These are phyloP conservation scores for Lipomyces yarrowii DNA, from an alignment of 1,139 yeast genomes.

Conservation along the genomic window DNA sequence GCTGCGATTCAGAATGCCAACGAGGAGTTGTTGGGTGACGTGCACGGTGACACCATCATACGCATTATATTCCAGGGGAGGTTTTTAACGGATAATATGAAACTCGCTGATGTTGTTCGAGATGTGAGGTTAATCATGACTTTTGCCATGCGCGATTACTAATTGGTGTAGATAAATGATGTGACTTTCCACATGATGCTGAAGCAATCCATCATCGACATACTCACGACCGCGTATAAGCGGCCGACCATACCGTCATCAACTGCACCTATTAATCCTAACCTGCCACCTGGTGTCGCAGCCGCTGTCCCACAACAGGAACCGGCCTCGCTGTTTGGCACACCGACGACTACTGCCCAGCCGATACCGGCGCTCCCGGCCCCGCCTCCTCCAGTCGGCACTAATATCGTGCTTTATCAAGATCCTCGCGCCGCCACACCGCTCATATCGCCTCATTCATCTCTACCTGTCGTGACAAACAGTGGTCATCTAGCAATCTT, in stretches of 20 bases:
- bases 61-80: slow-evolving; percentile 28
- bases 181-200: slow-evolving; percentile 28
- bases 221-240: slow-evolving; percentile 10
- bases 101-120: slow-evolving; percentile 14
- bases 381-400: slow-evolving; percentile 26
- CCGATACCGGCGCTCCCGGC: slow-evolving; percentile 20
- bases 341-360: slow-evolving; percentile 17
- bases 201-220: slow-evolving; percentile 18
- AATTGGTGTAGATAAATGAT: slow-evolving; percentile 5
- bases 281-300: not conserved
- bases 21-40: slow-evolving; percentile 16
- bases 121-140: slow-evolving; percentile 6
- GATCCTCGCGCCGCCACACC: slow-evolving; percentile 26
- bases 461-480: slow-evolving; percentile 22
- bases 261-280: not conserved
- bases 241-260: not conserved
- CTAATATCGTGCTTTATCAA: slow-evolving; percentile 28
- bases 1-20: slow-evolving; percentile 16
- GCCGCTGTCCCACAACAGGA: not conserved
- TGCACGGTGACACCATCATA: slow-evolving; percentile 13
- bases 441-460: slow-evolving; percentile 14
- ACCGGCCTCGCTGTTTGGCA: slow-evolving; percentile 8
- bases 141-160: not conserved
- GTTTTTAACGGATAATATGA: slow-evolving; percentile 17
- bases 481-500: slow-evolving; percentile 29